Base-by-base conservation (phyloP, 352 stramenopile genomes). In the Phytophthora hibernalis region DNA sequence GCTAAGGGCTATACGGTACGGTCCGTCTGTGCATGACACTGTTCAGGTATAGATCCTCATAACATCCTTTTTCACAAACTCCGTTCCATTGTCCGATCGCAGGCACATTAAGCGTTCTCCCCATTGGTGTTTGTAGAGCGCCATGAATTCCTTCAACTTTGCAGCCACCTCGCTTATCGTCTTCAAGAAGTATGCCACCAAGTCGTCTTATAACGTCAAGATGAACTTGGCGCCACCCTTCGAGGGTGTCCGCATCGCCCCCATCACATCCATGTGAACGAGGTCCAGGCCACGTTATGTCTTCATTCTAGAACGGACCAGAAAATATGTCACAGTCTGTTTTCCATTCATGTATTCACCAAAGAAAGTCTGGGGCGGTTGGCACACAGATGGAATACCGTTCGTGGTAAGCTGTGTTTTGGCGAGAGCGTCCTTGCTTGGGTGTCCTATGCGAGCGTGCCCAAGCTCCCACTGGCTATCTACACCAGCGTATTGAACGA, bases 11-110 rank as follows among this genome's bases (percentile, higher is more conserved):
- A 18, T 68, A 68, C 7, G 50, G 35, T 1, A 50, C 21, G 0
- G 15, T 68, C 6, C 8, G 13, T 10, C 61, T 49, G 15, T 68
- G 60, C 22, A 68, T 16, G 11, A 54, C 61, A 15, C 56, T 16
- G n/a, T 30, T 50, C 43, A 5, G 43, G 20, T 30, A 28, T 20
- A 43, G 8, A 20, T 37, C 4, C n/a, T 16, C 0, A 40, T 38
- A n/a, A 75, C 58, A 9, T 16, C 18, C 12, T 69, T 58, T 31
- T 65, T 53, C n/a, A 52, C 26, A n/a, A 66, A 44, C 44, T 79
- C 61, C 2, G 48, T 37, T 5, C 66, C 71, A 9, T 71, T 74
- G 61, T 76, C 61, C 2, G 70, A 59, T 0, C 65, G 35, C 2
- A 79, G 21, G 38, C 20, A 28, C 18, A 15, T 4, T 16, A 76